Conservation (phyloP, 331 rosid genomes). For the Quercus lobata region DNA sequence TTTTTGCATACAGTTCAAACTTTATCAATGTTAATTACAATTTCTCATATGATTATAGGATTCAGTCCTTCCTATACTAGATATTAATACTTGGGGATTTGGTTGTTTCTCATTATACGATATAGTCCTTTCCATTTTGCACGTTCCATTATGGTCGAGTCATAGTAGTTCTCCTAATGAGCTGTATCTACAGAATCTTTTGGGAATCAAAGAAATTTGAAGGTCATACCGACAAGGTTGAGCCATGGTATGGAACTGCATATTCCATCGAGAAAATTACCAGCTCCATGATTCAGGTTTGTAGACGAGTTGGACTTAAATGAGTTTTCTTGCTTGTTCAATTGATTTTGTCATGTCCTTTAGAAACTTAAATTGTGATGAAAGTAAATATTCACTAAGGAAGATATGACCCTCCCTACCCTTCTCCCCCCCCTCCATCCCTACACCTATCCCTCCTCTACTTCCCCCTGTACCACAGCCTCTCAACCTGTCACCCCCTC, state of each 20-base stretch:
- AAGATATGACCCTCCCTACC: no score
- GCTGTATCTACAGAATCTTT: slow-evolving; percentile 59
- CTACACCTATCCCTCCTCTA: no score
- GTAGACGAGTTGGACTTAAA: slow-evolving; percentile 19
- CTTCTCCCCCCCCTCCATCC: no score
- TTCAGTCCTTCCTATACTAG: neutral
- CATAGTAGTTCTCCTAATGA: slow-evolving; percentile 14
- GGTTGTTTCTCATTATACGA: neutral
- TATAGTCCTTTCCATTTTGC: neutral
- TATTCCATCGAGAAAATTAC: slow-evolving; percentile 66
- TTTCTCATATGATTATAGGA: neutral
- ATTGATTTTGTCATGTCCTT: slow-evolving; percentile 5
- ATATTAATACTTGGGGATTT: neutral
- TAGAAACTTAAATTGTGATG: slow-evolving; percentile 4
- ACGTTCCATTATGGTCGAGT: slow-evolving; percentile 5
- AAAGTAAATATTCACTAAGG: neutral
- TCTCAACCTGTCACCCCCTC: no score
- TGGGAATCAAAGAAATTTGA: slow-evolving; percentile 86
- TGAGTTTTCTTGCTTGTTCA: slow-evolving; percentile 8
- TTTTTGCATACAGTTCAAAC: neutral
- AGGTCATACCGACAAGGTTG: slow-evolving; percentile 65
- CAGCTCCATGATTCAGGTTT: slow-evolving; percentile 59
- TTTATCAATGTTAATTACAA: neutral
- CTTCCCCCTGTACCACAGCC: no score
- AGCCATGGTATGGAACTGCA: slow-evolving; percentile 94